Base-by-base conservation (phyloP, 495 filamentous ascomycete species). In the Lophiotrema nucula region DNA sequence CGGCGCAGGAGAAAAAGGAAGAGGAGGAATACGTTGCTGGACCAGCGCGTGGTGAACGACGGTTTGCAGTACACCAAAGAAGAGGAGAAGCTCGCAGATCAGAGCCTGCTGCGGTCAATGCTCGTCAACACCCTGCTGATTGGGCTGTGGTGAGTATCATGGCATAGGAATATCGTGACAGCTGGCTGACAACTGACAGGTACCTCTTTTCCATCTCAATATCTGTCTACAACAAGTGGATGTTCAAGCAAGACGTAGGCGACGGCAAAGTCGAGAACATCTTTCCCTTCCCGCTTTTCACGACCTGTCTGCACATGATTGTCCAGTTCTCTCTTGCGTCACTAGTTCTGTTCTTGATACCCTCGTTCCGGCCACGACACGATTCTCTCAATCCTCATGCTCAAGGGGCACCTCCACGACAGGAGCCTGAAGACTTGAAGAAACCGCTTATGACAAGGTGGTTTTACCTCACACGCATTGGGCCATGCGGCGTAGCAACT, bases 151-250 rank as follows among this genome's bases (percentile, higher is more conserved):
- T 96, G 37, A 47, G 53, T 6, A 6, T 33, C 25, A 10, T 38
- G 12, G 5, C n/a, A 2, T 6, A 31, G 4, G 5, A 21, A 8
- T 6, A 18, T 33, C 13, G 19, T 2, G 2, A 16, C 8, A 23
- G 42, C 13, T 11, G 47, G 35, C 60, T 63, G 19, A 63, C 53
- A 55, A 3, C 0, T 16, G n/a, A 15, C 60, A 97, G 70, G 70
- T 77, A 77, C 73, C 75, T 89, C 25, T 97, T 97, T 72, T 96
- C 91, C 16, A 81, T 97, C 33, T 88, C 88, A 13, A 96, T 97
- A 66, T 97, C 95, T 25, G 83, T 98, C 51, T 99, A 99, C 75
- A 99, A 99, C 77, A 97, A 96, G 79, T 97, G 95, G 95, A 99
- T 99, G 95, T 99, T 99, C 72, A 86, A 88, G 59, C 75, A 85